These are phyloP conservation scores for Aurinia saxatilis DNA, from an alignment of 345 rosid genomes.

Conservation along the genomic window DNA sequence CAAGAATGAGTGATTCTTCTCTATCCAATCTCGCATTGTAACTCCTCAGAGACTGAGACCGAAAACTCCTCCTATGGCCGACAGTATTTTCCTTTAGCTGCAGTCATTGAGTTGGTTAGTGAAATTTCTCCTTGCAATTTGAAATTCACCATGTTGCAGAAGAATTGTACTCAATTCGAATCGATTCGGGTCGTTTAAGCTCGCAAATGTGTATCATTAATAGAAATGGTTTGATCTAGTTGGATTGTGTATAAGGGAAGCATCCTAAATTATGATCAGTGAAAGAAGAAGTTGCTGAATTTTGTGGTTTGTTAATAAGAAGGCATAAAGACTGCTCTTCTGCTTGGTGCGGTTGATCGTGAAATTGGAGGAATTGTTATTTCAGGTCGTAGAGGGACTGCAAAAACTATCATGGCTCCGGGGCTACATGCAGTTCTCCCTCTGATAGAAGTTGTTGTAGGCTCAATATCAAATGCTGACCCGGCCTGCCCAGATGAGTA, in stretches of 20 bases:
- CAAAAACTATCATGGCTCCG: slow-evolving; percentile 95
- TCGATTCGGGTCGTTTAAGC: too few relatives aligned
- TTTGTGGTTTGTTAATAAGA: slow-evolving; percentile 61
- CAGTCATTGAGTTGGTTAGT: slow-evolving; percentile 84
- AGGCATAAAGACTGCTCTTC: slow-evolving; percentile 88
- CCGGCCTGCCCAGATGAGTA: slow-evolving; percentile 83
- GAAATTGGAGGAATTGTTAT: slow-evolving; percentile 92
- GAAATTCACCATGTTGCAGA: neutral
- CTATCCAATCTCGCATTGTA: too few relatives aligned
- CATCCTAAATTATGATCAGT: neutral
- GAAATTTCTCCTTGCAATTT: slow-evolving; percentile 1
- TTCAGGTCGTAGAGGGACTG: slow-evolving; percentile 86
- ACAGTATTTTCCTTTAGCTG: slow-evolving; percentile 81
- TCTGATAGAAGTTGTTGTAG: slow-evolving; percentile 83
- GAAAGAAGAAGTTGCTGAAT: neutral
- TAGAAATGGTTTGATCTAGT: too few relatives aligned
- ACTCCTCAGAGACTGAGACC: slow-evolving; percentile 20
- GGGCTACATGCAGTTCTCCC: slow-evolving; percentile 87
- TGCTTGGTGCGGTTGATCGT: slow-evolving; percentile 92
- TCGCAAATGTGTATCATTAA: too few relatives aligned
- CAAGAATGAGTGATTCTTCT: too few relatives aligned
- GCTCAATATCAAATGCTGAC: slow-evolving; percentile 81
- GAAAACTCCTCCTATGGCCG: slow-evolving; percentile 45
- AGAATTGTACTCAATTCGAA: neutral
- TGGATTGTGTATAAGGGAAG: neutral